Percentiles rank a stretch among this genome's conserved stretches.
These are phyloP conservation scores for Pisolithus thermaeus DNA, from an alignment of 1,284 basidiomycete genomes.

Conservation along the genomic window DNA sequence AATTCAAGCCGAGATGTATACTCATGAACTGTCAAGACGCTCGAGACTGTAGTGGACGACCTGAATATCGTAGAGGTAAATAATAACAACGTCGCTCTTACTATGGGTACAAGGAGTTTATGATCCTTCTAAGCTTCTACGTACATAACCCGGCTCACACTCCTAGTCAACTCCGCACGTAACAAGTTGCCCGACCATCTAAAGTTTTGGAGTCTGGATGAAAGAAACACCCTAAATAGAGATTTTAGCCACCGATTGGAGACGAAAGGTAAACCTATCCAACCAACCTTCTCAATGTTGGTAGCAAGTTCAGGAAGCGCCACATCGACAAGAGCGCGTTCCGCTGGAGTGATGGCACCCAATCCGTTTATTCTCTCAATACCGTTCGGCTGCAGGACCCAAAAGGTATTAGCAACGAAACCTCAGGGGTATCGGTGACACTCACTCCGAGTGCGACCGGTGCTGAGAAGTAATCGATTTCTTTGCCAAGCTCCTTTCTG, in stretches of 20 bases:
- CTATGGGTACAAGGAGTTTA: not conserved
- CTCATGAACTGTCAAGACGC: too few relatives aligned
- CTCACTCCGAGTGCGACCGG: slow-evolving; percentile 81
- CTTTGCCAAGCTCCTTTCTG: slow-evolving; percentile 56
- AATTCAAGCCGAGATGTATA: too few relatives aligned
- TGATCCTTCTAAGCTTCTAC: not conserved
- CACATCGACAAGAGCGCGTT: slow-evolving; percentile 71
- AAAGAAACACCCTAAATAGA: not conserved
- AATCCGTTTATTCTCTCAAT: slow-evolving; percentile 77
- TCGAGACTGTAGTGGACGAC: too few relatives aligned
- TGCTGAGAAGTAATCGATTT: slow-evolving; percentile 82
- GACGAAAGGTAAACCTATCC: not conserved
- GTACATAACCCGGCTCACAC: not conserved
- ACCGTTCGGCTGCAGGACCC: slow-evolving; percentile 56
- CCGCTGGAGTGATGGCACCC: slow-evolving; percentile 67
- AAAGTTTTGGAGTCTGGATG: not conserved
- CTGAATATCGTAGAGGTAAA: too few relatives aligned
- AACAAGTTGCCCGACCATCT: not conserved
- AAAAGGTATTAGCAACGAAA: slow-evolving; percentile 5
- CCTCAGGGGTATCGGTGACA: slow-evolving; percentile 10
- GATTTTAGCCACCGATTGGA: not conserved
- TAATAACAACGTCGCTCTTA: not conserved
- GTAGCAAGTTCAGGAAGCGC: slow-evolving; percentile 75
- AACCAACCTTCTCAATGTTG: slow-evolving; percentile 70
- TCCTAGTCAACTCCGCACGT: not conserved